A percentile compares a stretch with the other conserved stretches of the same genome.
phyloP scores from a whole-genome alignment of 306 rosid genomes.

The Sphenostylis stenocarpa region DNA sequence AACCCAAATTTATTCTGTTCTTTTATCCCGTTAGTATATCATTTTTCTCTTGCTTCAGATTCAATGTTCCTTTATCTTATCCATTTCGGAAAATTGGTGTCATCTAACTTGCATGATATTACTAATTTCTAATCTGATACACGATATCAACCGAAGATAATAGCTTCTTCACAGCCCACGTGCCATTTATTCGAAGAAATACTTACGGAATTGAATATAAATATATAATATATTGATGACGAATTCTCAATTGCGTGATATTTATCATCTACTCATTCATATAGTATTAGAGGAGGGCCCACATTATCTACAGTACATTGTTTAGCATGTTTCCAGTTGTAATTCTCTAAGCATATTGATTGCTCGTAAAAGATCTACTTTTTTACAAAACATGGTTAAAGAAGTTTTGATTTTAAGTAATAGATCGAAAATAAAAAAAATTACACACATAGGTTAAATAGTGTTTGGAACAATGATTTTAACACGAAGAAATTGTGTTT shows the following conservation, averaged over 20 bases:
- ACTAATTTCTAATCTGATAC: conserved; percentile 4
- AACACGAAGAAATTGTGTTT: too few relatives aligned
- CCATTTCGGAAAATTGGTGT: conserved; percentile 1
- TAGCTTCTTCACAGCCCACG: not conserved
- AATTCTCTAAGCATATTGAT: too few relatives aligned
- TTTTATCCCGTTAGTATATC: conserved; percentile 12
- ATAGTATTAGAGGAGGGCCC: not conserved
- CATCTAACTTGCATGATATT: conserved; percentile 8
- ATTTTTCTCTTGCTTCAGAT: conserved; percentile 29
- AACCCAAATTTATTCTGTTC: not conserved
- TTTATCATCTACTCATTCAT: not conserved
- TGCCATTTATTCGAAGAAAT: not conserved
- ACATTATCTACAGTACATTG: not conserved
- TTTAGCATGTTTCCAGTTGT: too few relatives aligned
- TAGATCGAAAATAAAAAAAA: too few relatives aligned
- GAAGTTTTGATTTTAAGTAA: too few relatives aligned
- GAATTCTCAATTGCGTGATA: not conserved
- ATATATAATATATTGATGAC: not conserved
- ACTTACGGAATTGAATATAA: not conserved
- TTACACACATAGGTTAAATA: too few relatives aligned
- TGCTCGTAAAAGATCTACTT: not conserved
- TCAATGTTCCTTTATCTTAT: conserved; percentile 19
- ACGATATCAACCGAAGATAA: not conserved
- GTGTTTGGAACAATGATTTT: too few relatives aligned
- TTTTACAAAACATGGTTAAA: too few relatives aligned